Conservation (phyloP, 306 rosid species). For the Calophaca sinica region DNA sequence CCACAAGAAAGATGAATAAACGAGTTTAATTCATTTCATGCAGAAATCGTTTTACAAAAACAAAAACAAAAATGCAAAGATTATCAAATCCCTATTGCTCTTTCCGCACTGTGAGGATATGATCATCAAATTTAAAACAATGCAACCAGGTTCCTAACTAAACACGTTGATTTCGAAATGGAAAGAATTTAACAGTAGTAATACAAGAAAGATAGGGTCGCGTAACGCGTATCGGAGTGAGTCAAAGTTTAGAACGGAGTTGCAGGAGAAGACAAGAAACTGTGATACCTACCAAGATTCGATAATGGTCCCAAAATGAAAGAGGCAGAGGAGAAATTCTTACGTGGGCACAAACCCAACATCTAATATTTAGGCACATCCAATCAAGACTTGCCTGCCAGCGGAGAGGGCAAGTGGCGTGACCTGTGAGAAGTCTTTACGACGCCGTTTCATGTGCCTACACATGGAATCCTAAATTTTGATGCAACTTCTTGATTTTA, state of each 20-base stretch:
- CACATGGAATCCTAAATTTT: too few species aligned
- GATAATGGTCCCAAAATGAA: constrained; percentile 1
- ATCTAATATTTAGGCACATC: too few species aligned
- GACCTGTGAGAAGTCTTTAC: background rate
- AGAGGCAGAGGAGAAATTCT: background rate
- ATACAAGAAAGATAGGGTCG: constrained; percentile 22
- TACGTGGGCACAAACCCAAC: too few species aligned
- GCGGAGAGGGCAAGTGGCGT: too few species aligned
- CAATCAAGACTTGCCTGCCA: too few species aligned
- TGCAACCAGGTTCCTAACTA: background rate
- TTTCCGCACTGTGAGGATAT: background rate
- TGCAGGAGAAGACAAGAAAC: constrained; percentile 33
- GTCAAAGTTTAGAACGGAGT: background rate
- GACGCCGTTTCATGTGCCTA: too few species aligned
- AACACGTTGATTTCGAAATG: too few species aligned
- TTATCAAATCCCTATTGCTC: background rate
- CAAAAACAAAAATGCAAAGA: background rate
- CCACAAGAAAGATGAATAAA: background rate
- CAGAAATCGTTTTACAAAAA: too few species aligned
- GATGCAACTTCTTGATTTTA: too few species aligned
- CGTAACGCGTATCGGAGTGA: background rate
- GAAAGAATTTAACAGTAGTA: too few species aligned
- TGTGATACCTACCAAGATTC: constrained; percentile 1
- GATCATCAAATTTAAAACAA: background rate
- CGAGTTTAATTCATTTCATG: too few species aligned